Evolutionary conservation across 345 rosid species (phyloP).

Genomic region (Isatis tinctoria): DNA sequence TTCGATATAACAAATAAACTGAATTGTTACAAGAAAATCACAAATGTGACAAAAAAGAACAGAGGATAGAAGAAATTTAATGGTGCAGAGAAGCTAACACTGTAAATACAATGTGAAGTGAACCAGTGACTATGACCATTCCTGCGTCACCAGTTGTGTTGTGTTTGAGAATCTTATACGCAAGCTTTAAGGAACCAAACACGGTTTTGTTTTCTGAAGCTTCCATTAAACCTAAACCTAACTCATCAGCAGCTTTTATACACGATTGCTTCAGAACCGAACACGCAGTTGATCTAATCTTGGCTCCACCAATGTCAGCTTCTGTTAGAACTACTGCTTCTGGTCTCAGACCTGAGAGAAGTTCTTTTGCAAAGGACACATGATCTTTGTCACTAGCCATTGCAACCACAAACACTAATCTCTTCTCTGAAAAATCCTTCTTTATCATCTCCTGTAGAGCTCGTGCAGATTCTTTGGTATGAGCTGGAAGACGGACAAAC

Average conservation of each 20-base stretch:
- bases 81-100: constrained; percentile 21
- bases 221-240: constrained; percentile 22
- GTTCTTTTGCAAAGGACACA: constrained; percentile 59
- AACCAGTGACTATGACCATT: constrained; percentile 18
- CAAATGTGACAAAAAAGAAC: too few relatives aligned
- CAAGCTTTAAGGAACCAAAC: constrained; percentile 14
- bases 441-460: constrained; percentile 56
- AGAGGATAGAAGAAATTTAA: too few relatives aligned
- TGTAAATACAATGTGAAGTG: constrained; percentile 21
- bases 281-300: constrained; percentile 53
- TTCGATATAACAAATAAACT: not conserved
- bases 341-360: constrained; percentile 50
- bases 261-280: constrained; percentile 52
- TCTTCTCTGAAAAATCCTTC: constrained; percentile 49
- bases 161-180: not conserved
- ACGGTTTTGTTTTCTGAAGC: constrained; percentile 13
- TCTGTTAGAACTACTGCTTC: constrained; percentile 66
- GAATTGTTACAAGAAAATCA: too few relatives aligned
- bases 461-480: constrained; percentile 82
- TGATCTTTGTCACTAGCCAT: constrained; percentile 94
- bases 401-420: constrained; percentile 58
- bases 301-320: constrained; percentile 62
- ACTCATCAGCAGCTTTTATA: constrained; percentile 58
- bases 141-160: not conserved
- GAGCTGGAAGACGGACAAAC: constrained; percentile 47